Evolutionary conservation across 805 yeast genomes (phyloP).

Genomic region (Metschnikowia bowlesiae): DNA sequence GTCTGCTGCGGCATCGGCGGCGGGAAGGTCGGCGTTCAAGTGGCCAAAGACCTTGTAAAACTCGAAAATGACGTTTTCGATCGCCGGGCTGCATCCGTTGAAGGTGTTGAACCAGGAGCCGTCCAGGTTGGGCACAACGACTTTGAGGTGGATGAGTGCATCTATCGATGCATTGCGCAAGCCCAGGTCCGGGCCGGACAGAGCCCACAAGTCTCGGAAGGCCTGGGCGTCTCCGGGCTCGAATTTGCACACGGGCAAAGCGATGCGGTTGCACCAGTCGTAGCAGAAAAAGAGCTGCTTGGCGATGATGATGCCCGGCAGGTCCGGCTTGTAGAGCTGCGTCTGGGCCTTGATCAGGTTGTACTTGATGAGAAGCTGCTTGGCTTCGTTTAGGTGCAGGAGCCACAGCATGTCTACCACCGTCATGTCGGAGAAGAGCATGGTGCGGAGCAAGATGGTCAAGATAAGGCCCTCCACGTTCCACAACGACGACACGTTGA

Average conservation of each 20-base stretch:
- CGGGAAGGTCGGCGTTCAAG: constrained; percentile 3
- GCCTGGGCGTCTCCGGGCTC: constrained; percentile 5
- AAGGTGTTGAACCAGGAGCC: constrained; percentile 15
- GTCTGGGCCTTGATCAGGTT: constrained; percentile 13
- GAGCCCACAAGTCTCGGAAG: constrained; percentile 7
- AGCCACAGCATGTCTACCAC: constrained; percentile 20
- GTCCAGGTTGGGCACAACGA: constrained; percentile 13
- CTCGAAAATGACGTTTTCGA: constrained; percentile 9
- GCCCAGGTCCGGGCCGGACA: not conserved
- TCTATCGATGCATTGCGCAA: not conserved
- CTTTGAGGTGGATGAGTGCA: constrained; percentile 9
- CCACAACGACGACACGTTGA: constrained; percentile 16
- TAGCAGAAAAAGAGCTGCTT: constrained; percentile 17
- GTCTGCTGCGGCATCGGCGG: not conserved
- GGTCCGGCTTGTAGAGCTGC: constrained; percentile 13
- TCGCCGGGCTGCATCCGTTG: constrained; percentile 12
- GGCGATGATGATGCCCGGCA: constrained; percentile 17
- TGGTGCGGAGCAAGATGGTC: constrained; percentile 23
- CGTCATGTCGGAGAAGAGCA: constrained; percentile 21
- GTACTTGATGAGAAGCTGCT: constrained; percentile 22
- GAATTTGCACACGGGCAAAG: constrained; percentile 10
- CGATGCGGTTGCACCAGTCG: constrained; percentile 17
- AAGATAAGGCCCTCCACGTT: constrained; percentile 24
- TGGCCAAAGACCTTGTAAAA: constrained; percentile 9
- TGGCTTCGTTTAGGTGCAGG: constrained; percentile 26